Base-by-base conservation (phyloP, 345 rosid species). In the Arabis alpina region DNA sequence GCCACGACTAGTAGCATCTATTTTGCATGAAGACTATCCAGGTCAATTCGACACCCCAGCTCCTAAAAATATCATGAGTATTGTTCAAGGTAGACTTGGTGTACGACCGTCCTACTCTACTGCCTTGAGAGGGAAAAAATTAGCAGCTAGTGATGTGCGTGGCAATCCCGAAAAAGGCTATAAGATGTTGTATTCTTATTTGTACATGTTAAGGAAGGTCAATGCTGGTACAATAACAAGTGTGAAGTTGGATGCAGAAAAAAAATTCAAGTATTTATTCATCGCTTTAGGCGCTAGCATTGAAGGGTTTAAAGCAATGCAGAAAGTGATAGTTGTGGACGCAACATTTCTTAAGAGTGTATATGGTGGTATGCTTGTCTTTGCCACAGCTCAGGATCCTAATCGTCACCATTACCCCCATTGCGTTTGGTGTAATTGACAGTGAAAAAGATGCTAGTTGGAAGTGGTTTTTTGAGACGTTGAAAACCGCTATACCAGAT, bases 241-340 rank as follows among this genome's bases (percentile, higher is more conserved):
- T 5, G 10, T 53, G 9, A 2, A 23, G 13, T 32, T 55, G 24
- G 25, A 55, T 55, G 34, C 34, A 30, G 34, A 30, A 5, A 39
- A 34, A 37, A 3, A 12, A 12, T 58, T 58, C 30, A 19, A 58
- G 32, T 58, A 39, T 9, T 10, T 59, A 8, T 59, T 59, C 13
- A 27, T 41, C n/a, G 49, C 64, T 39, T 36, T 58, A 7, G 63
- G 63, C 2, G 48, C 64, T 16, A 11, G 32, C 32, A 58, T 58
- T 1, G 48, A 40, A 58, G 34, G 64, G 12, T 58, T 37, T 37
- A 7, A 16, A 6, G 24, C 6, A 14, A 60, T 60, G 64, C 11
- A 49, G 5, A 60, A 60, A 58, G 64, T 58, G 2, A 11, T 58
- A 10, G 6, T 19, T 40, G 34, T 58, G 50, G 48, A 58, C 12